Evolutionary conservation across 805 yeast species (phyloP), one percentile per base, ranked within the genome.

Genomic region (Candida insectorum): DNA sequence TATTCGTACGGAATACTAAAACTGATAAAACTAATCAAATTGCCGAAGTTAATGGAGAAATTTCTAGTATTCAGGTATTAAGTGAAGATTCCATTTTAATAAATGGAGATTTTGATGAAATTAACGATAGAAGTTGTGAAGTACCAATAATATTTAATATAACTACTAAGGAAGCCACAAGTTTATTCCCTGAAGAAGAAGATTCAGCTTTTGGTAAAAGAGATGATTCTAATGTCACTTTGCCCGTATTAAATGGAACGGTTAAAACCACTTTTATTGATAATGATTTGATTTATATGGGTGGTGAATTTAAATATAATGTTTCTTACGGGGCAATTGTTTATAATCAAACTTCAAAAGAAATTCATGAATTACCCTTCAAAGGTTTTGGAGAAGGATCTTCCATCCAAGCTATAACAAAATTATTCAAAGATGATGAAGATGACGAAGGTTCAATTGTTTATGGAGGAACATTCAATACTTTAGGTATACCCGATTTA

Each of bases 381-480:
- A 70, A 73, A 18, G 97, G 97, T 0, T 87, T 91, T 52, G 79
- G 79, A 5, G 50, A 68, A 21, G 65, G 73, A 37, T 65, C 89
- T 0, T 39, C 47, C 0, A 73, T 93, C 10, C 76, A 79, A 40
- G 65, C 89, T 6, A 88, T 93, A 12, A 43, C 75, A 0, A 69
- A 70, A 40, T 51, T 76, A 3, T 48, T 52, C 25, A 59, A 58
- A 30, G 69, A 66, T 24, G 41, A 20, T 32, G 16, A 39, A n/a
- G 56, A 56, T 25, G 41, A 43, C 23, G 13, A 34, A 11, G 78
- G 74, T 24, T 65, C 71, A 22, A 66, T 93, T 6, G 52, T 93
- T 9, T 91, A 88, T 60, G 91, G 93, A 2, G 98, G 98, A 9
- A 39, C 60, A 3, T 88, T 93, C 52, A 49, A 64, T 36, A 73